Evolutionary conservation across 1,284 basidiomycete species (phyloP).

Genomic region (Microbotryum scabiosae): DNA sequence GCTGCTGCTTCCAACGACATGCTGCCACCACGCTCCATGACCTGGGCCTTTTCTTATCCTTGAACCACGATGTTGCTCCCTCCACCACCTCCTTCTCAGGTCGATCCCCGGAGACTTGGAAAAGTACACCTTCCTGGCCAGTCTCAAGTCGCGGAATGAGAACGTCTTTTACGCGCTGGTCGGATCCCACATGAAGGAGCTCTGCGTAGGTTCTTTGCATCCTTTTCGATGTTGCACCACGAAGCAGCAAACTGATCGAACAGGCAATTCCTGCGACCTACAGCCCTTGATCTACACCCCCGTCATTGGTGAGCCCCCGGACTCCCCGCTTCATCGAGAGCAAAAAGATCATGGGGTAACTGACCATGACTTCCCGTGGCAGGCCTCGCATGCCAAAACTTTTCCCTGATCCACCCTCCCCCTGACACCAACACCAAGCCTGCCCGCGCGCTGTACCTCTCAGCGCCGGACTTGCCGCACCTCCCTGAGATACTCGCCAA

Average conservation of each 20-base stretch:
- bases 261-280: conserved; percentile 50
- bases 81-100: neutral
- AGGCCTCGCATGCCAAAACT: conserved; percentile 27
- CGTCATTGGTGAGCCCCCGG: conserved; percentile 71
- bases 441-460: conserved; percentile 51
- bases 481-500: conserved; percentile 39
- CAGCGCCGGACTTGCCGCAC: conserved; percentile 71
- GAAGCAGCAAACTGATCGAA: neutral
- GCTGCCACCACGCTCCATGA: neutral
- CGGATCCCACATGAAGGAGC: conserved; percentile 52
- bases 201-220: conserved; percentile 31
- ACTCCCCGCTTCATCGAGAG: conserved; percentile 58
- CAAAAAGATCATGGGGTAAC: conserved; percentile 11
- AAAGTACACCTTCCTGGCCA: conserved; percentile 71
- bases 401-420: conserved; percentile 27
- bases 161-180: conserved; percentile 57
- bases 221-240: neutral
- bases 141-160: conserved; percentile 62
- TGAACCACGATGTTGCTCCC: neutral
- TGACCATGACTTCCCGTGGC: conserved; percentile 33
- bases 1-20: neutral
- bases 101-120: conserved; percentile 41
- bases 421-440: conserved; percentile 8
- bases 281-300: conserved; percentile 85
- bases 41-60: neutral